phyloP scores from a whole-genome alignment of 257 asterid species.

The Petrea volubilis region DNA sequence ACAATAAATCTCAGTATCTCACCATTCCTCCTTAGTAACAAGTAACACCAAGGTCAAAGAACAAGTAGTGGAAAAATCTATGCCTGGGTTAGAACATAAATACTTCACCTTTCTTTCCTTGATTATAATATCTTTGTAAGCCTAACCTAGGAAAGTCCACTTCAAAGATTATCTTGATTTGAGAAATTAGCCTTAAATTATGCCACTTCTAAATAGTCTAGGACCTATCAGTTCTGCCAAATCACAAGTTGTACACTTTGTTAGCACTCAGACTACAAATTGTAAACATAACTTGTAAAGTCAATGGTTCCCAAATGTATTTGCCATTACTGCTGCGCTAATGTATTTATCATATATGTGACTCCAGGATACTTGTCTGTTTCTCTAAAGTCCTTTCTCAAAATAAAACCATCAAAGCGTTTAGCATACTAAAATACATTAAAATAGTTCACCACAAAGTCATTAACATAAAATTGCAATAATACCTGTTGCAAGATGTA shows the following conservation, averaged over 20 bases:
- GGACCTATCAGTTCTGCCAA: background rate
- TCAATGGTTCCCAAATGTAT: no score
- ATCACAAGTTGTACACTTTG: no score
- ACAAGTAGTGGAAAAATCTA: background rate
- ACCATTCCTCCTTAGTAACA: slow-evolving; percentile 3
- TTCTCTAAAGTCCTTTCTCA: background rate
- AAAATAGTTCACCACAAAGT: slow-evolving; percentile 11
- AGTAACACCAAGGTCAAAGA: slow-evolving; percentile 2
- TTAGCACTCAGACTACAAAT: no score
- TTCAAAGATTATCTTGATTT: background rate
- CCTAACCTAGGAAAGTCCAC: background rate
- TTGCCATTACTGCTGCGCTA: no score
- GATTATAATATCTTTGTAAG: background rate
- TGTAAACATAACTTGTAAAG: no score
- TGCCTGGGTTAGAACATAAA: background rate
- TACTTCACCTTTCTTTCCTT: background rate
- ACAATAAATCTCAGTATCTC: background rate
- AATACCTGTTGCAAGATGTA: slow-evolving; percentile 89
- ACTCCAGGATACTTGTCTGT: background rate
- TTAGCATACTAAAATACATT: background rate
- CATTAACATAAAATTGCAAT: slow-evolving; percentile 7
- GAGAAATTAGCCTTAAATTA: background rate
- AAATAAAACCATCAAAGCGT: slow-evolving; percentile 12
- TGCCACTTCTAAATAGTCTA: background rate
- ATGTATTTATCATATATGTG: no score